A percentile compares a stretch with the other conserved stretches of the same genome.
Evolutionary conservation across 371 early-diverging fungal species (phyloP).

Genomic region (Apophysomyces variabilis): DNA sequence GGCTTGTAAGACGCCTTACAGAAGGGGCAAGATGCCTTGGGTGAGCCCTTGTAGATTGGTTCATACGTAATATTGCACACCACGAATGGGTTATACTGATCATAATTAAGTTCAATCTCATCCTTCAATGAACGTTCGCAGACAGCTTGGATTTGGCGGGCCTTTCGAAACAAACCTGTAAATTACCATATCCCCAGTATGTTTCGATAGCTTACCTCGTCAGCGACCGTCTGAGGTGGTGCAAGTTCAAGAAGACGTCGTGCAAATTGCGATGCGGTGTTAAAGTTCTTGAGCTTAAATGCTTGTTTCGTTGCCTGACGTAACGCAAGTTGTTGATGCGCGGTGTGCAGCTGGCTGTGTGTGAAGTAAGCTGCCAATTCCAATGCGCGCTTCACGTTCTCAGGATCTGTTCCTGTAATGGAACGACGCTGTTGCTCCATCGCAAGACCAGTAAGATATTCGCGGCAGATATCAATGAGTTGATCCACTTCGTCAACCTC

Average conservation of each 20-base stretch:
- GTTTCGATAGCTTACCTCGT: constrained; percentile 54
- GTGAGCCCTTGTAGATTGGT: constrained; percentile 88
- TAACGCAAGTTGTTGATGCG: constrained; percentile 84
- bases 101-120: constrained; percentile 84
- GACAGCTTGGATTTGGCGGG: constrained; percentile 79
- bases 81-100: constrained; percentile 91
- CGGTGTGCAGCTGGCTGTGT: constrained; percentile 85
- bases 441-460: constrained; percentile 87
- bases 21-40: constrained; percentile 80
- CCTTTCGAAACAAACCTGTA: constrained; percentile 42
- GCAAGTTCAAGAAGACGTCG: constrained; percentile 87
- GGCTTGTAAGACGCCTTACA: constrained; percentile 89
- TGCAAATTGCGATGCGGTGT: constrained; percentile 82
- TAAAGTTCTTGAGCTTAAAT: constrained; percentile 82
- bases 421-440: constrained; percentile 83
- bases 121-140: constrained; percentile 83
- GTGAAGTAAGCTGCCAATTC: constrained; percentile 96
- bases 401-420: constrained; percentile 51
- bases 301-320: constrained; percentile 83
- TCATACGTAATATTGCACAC: constrained; percentile 80
- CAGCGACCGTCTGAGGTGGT: constrained; percentile 76
- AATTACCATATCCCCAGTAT: background rate
- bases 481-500: constrained; percentile 81
- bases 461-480: constrained; percentile 81
- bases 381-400: constrained; percentile 69